These are phyloP conservation scores for Coffea canephora DNA, from an alignment of 257 asterid species.

Conservation along the genomic window DNA sequence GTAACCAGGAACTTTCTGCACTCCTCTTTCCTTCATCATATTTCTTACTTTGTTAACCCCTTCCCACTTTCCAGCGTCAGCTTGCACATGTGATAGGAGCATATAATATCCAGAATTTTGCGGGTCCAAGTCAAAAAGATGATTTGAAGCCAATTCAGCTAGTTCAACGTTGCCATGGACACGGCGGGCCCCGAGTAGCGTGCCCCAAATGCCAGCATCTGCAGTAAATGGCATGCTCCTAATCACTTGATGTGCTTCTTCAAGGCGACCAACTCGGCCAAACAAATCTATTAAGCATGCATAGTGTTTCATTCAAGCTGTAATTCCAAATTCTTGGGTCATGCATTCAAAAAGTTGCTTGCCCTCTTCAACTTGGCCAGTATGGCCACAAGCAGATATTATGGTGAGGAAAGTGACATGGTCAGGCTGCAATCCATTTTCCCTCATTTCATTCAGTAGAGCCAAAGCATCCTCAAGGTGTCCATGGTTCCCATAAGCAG, in stretches of 20 bases:
- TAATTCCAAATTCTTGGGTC: conserved; percentile 47
- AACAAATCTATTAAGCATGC: conserved; percentile 77
- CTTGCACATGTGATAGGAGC: conserved; percentile 70
- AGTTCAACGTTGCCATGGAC: conserved; percentile 71
- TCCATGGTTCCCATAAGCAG: conserved; percentile 91
- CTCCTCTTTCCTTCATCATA: conserved; percentile 74
- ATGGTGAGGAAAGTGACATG: conserved; percentile 74
- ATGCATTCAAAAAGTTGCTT: conserved; percentile 50
- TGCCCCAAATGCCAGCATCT: conserved; percentile 91
- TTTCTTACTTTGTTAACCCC: conserved; percentile 57
- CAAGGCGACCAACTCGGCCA: conserved; percentile 67
- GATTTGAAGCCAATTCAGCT: conserved; percentile 71
- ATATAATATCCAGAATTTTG: conserved; percentile 85
- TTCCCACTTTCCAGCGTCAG: conserved; percentile 65
- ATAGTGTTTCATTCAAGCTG: conserved; percentile 70
- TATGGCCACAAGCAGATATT: conserved; percentile 78
- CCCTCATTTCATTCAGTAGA: conserved; percentile 52
- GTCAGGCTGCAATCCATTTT: conserved; percentile 59
- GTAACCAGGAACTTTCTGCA: conserved; percentile 67
- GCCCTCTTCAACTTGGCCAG: conserved; percentile 75
- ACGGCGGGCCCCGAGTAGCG: conserved; percentile 76
- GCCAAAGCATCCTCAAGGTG: conserved; percentile 37
- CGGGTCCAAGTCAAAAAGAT: conserved; percentile 64
- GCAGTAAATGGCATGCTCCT: conserved; percentile 66
- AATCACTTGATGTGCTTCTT: conserved; percentile 53